Evolutionary conservation across 2,329 filamentous ascomycete genomes (phyloP), one percentile per base, ranked within the genome.

Genomic region (Teratosphaeria destructans): DNA sequence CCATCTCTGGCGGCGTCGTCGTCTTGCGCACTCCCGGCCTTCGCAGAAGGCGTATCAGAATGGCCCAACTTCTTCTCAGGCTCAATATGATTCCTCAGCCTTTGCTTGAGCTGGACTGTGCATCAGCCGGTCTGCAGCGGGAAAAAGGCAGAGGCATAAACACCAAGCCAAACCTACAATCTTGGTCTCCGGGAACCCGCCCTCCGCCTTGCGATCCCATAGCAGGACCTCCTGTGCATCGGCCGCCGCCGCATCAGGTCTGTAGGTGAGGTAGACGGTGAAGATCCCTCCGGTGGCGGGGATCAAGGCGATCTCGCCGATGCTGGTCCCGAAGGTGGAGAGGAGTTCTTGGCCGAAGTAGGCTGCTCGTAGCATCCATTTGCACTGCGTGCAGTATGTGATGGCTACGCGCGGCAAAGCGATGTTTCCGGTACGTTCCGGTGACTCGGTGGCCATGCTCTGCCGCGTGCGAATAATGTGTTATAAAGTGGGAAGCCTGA

Each of bases 331-430:
- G 77, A 99, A 99, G 0, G 93, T 99, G 1, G 90, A 95, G 43
- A 99, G 85, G 53, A 99, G 85, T 75, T 97, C 94, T 80, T 97
- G 94, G 55, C 87, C 93, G 73, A 88, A 96, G 89, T 96, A 73
- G 16, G 67, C 70, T 7, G 71, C 71, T 49, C 71, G 60, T 12
- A 63, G 61, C 7, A 61, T 43, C 61, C 70, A 72, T 56, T 63
- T 64, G 62, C 64, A 64, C 64, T 66, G 90, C 0, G 90, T 96
- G 77, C 92, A 96, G 77, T 89, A 96, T 66, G 87, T 84, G 69
- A 96, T 96, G n/a, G 86, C 86, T 57, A 96, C 81, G 54, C 90
- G 84, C 3, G 91, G 91, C 11, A 89, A 77, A 1, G 26, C 34
- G 19, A 59, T 55, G 29, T 19, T 26, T 1, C 16, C 35, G 23